Evolutionary conservation across 2,329 filamentous ascomycete species (phyloP).

Genomic region (Fusarium sp.): DNA sequence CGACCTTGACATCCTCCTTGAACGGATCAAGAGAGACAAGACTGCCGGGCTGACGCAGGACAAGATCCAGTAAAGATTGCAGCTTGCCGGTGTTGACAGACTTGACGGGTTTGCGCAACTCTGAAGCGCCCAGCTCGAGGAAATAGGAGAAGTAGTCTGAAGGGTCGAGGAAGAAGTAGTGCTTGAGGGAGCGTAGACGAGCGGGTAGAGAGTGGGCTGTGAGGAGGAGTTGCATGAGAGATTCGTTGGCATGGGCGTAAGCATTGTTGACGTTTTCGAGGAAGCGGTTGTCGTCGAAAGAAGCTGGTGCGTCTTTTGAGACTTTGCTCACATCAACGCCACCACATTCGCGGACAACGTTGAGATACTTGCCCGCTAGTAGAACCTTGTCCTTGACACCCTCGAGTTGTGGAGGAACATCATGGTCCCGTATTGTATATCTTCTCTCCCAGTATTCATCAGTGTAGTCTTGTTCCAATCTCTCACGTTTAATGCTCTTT

Average conservation of each 20-base stretch:
- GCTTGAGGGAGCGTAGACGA: slow-evolving; percentile 88
- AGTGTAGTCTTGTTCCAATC: slow-evolving; percentile 94
- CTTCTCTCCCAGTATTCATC: slow-evolving; percentile 99
- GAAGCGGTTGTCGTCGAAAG: slow-evolving; percentile 91
- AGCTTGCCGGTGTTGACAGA: slow-evolving; percentile 91
- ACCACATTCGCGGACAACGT: slow-evolving; percentile 96
- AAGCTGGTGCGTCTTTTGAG: slow-evolving; percentile 86
- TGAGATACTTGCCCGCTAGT: slow-evolving; percentile 95
- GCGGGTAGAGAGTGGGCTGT: slow-evolving; percentile 92
- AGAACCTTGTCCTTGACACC: slow-evolving; percentile 93
- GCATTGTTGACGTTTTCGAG: slow-evolving; percentile 95
- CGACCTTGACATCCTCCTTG: slow-evolving; percentile 97
- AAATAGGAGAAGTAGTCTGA: slow-evolving; percentile 99
- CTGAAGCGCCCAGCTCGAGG: slow-evolving; percentile 87
- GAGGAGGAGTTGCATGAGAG: slow-evolving; percentile 86
- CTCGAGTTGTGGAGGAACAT: slow-evolving; percentile 91
- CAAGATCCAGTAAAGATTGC: slow-evolving; percentile 93
- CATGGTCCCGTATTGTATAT: slow-evolving; percentile 91
- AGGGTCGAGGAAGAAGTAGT: slow-evolving; percentile 98
- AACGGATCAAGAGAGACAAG: slow-evolving; percentile 94
- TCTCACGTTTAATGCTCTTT: slow-evolving; percentile 90
- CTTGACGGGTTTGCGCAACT: slow-evolving; percentile 89
- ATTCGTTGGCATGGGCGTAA: slow-evolving; percentile 95
- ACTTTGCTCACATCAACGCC: slow-evolving; percentile 93
- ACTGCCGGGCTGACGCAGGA: slow-evolving; percentile 94